Percentiles rank a stretch among this genome's conserved stretches.
phyloP scores from a whole-genome alignment of 2,329 filamentous ascomycete species.

The Trichoderma afroharzianum region DNA sequence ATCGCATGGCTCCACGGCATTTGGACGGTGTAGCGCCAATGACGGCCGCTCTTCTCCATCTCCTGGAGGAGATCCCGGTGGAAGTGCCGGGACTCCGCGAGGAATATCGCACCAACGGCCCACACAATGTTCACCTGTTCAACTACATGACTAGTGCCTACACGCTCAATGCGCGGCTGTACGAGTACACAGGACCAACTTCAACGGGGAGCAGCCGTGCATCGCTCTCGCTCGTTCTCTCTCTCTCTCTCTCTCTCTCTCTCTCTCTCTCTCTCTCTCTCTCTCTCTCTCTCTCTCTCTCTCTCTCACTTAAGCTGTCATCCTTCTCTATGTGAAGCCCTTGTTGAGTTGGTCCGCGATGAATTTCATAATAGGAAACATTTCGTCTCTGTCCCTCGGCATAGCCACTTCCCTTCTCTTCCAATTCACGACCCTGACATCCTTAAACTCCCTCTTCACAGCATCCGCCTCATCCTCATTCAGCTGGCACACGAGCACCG shows the following conservation, averaged over 20 bases:
- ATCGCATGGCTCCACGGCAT: background rate
- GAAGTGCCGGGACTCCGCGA: background rate
- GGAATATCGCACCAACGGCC: background rate
- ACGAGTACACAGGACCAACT: background rate
- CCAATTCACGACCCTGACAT: conserved; percentile 67
- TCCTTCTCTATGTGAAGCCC: background rate
- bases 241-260: too few species aligned
- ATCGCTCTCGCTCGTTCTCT: background rate
- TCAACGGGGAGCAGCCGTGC: background rate
- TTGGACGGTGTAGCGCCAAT: background rate
- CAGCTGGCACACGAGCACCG: conserved; percentile 58
- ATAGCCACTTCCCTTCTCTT: conserved; percentile 70
- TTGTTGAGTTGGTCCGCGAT: conserved; percentile 59
- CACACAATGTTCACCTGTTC: background rate
- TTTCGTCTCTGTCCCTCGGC: conserved; percentile 80
- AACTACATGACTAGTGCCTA: background rate
- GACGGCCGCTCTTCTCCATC: background rate
- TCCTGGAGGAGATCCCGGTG: background rate
- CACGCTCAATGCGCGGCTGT: background rate
- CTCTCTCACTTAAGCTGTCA: background rate
- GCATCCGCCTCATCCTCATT: conserved; percentile 61
- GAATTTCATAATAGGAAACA: conserved; percentile 85
- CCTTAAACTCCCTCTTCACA: conserved; percentile 62
- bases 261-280: too few species aligned
- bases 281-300: too few species aligned